A percentile compares a stretch with the other conserved stretches of the same genome.
These are phyloP conservation scores for Catharanthus roseus DNA, from an alignment of 257 asterid species.

Conservation along the genomic window DNA sequence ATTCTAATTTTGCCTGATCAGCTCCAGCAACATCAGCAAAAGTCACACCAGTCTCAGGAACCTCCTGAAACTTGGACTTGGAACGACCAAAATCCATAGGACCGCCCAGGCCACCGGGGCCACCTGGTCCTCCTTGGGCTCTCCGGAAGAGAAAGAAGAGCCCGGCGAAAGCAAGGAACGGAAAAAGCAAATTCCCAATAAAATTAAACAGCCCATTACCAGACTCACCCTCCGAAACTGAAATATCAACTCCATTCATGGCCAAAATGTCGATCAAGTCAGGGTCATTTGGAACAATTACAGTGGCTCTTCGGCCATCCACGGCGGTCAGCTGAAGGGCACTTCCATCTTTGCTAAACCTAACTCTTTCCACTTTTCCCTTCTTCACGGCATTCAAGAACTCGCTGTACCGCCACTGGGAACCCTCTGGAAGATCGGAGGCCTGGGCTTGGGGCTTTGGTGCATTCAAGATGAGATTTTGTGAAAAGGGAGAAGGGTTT, in stretches of 20 bases:
- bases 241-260: conserved; percentile 92
- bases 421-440: conserved; percentile 79
- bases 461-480: conserved; percentile 62
- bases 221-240: conserved; percentile 88
- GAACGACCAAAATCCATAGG: conserved; percentile 99
- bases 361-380: conserved; percentile 91
- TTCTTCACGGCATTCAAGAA: conserved; percentile 91
- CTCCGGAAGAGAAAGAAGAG: conserved; percentile 75
- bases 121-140: conserved; percentile 96
- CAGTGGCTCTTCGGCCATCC: conserved; percentile 81
- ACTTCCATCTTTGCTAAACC: conserved; percentile 90
- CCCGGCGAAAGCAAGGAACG: conserved; percentile 75
- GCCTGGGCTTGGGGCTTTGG: conserved; percentile 73
- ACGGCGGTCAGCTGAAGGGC: conserved; percentile 84
- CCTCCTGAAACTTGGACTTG: conserved; percentile 94
- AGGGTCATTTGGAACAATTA: conserved; percentile 89
- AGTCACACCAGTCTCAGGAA: conserved; percentile 88
- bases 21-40: conserved; percentile 98
- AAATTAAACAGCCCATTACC: conserved; percentile 76
- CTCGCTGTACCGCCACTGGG: conserved; percentile 94
- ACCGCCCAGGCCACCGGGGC: conserved; percentile 95
- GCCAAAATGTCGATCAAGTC: conserved; percentile 89
- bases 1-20: conserved; percentile 94
- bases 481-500: conserved; percentile 50
- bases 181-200: conserved; percentile 77